A percentile compares a stretch with the other conserved stretches of the same genome.
These are phyloP conservation scores for Leptodontidium sp. DNA, from an alignment of 2,329 filamentous ascomycete genomes.

Conservation along the genomic window DNA sequence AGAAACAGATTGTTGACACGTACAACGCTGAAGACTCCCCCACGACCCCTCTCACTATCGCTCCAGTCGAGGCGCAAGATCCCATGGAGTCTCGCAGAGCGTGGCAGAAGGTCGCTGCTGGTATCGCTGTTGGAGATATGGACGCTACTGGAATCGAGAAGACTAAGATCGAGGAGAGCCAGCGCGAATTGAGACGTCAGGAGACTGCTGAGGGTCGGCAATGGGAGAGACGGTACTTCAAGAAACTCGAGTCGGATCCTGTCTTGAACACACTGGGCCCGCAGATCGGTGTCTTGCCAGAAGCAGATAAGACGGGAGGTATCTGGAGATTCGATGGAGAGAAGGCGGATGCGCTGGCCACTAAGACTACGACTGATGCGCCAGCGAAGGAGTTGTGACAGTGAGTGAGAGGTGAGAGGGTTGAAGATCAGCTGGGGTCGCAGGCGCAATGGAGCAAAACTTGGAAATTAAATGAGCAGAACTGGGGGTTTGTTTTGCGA, in stretches of 20 bases:
- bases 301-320: constrained; percentile 72
- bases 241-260: constrained; percentile 55
- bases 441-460: background rate
- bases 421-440: background rate
- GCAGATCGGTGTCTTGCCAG: constrained; percentile 50
- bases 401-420: background rate
- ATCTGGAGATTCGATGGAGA: constrained; percentile 72
- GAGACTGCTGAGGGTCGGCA: constrained; percentile 77
- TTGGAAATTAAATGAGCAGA: background rate
- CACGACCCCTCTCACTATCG: constrained; percentile 74
- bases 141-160: constrained; percentile 82
- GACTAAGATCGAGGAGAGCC: constrained; percentile 86
- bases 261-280: constrained; percentile 53
- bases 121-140: constrained; percentile 84
- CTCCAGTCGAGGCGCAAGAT: constrained; percentile 80
- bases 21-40: constrained; percentile 66
- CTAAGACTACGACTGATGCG: background rate
- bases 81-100: constrained; percentile 87
- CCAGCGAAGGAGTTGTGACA: constrained; percentile 8
- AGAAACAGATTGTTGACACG: constrained; percentile 61
- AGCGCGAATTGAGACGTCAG: constrained; percentile 77
- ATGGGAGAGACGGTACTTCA: constrained; percentile 90
- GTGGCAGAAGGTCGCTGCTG: constrained; percentile 85
- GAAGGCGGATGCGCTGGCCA: constrained; percentile 38
- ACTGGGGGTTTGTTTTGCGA: background rate